phyloP scores from a whole-genome alignment of 108 stramenopile genomes.

The Conticribra weissflogii region DNA sequence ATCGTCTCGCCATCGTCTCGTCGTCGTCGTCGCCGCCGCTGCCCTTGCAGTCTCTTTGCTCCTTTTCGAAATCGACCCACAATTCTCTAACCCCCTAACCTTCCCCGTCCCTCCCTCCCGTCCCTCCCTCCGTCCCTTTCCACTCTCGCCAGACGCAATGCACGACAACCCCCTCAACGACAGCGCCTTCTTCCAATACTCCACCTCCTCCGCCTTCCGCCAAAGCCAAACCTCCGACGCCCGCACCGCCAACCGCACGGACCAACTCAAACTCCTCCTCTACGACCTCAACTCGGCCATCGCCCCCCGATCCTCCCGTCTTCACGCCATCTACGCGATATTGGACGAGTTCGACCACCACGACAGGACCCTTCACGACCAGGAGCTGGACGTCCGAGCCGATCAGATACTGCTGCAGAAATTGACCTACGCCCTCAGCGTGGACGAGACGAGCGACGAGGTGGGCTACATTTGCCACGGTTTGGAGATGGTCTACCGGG shows the following conservation, averaged over 20 bases:
- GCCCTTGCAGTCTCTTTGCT: no score
- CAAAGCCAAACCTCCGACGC: background rate
- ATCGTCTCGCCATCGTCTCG: no score
- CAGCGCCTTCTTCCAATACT: background rate
- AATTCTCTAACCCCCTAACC: no score
- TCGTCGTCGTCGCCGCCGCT: no score
- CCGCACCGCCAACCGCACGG: slow-evolving; percentile 23
- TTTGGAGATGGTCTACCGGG: slow-evolving; percentile 54
- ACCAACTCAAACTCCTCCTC: slow-evolving; percentile 44
- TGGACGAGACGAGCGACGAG: slow-evolving; percentile 37
- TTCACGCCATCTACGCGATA: slow-evolving; percentile 43
- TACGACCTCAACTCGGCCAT: slow-evolving; percentile 60
- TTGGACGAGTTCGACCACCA: slow-evolving; percentile 57
- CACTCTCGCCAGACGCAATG: no score
- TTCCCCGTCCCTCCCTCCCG: no score
- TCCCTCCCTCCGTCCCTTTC: no score
- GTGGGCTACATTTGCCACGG: slow-evolving; percentile 50
- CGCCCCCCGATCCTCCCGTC: slow-evolving; percentile 43
- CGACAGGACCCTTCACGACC: slow-evolving; percentile 45
- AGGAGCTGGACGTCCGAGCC: slow-evolving; percentile 54
- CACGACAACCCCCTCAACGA: no score
- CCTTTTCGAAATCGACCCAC: no score
- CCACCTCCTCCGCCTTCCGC: background rate
- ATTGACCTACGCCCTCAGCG: slow-evolving; percentile 40
- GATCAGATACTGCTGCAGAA: slow-evolving; percentile 57